Evolutionary conservation across 1,284 basidiomycete species (phyloP).

Genomic region (Boletus semigastroideus): DNA sequence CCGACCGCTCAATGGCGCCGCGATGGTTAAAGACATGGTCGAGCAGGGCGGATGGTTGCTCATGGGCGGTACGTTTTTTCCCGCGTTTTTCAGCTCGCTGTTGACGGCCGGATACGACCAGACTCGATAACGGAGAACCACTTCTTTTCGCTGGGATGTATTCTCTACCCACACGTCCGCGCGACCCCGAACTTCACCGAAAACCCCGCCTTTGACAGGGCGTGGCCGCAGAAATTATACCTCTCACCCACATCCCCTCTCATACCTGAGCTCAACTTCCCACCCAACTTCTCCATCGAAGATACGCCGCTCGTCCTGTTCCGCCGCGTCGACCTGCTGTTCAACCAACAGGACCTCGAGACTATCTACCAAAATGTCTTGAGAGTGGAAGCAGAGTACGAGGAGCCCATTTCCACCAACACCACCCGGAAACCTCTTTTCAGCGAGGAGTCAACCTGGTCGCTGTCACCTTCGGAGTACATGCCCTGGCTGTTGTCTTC

Average conservation of each 20-base stretch:
- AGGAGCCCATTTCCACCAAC: constrained; percentile 15
- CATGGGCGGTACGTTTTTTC: constrained; percentile 49
- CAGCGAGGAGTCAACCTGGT: constrained; percentile 55
- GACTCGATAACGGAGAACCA: constrained; percentile 70
- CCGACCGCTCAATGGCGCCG: constrained; percentile 39
- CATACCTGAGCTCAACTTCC: constrained; percentile 40
- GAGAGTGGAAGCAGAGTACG: constrained; percentile 7
- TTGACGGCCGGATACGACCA: constrained; percentile 21
- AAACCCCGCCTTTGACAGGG: constrained; percentile 55
- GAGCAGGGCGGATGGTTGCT: constrained; percentile 68
- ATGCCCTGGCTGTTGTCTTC: constrained; percentile 48
- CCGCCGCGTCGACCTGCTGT: constrained; percentile 59
- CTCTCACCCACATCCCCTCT: constrained; percentile 50
- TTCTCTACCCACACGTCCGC: constrained; percentile 61
- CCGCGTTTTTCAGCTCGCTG: not conserved
- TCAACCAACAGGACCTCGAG: constrained; percentile 49
- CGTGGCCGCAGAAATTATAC: constrained; percentile 62
- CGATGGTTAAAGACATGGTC: constrained; percentile 54
- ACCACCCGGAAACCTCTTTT: constrained; percentile 41
- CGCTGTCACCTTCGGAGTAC: constrained; percentile 51
- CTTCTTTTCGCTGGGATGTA: constrained; percentile 68
- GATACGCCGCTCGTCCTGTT: constrained; percentile 62
- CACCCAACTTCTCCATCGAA: constrained; percentile 51
- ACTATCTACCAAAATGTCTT: constrained; percentile 39
- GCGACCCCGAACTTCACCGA: constrained; percentile 60